Evolutionary conservation across 1,139 yeast species (phyloP), one percentile per base, ranked within the genome.

Genomic region (Pichia sp.): DNA sequence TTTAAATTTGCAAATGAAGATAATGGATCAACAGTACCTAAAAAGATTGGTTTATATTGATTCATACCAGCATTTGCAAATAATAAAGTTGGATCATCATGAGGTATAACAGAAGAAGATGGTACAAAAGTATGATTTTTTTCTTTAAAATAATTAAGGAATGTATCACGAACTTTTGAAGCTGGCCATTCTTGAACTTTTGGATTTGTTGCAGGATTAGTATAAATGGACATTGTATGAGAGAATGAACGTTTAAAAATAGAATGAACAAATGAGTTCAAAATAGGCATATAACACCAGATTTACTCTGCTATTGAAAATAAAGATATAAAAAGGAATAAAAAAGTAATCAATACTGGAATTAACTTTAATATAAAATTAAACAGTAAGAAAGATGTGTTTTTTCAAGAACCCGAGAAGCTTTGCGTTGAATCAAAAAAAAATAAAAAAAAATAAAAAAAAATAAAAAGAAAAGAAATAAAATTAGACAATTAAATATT

Each of bases 11-110:
- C 83, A 59, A 92, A 84, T 43, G 87, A 94, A 36, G 95, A 83
- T 26, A 92, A 72, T 35, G 98, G 98, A 57, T 94, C 97, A 39
- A 87, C 97, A 4, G 97, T 90, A 45, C 99, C 99, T 60, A 89
- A 73, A 65, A 92, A 92, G 56, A 92, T 90, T 23, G 97, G 96
- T 68, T 92, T 92, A 69, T 89, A 92, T 69, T 92, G 99, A 70
- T 92, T 92, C 97, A 89, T 90, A 67, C 97, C 98, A 48, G 98
- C 97, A 64, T 92, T 92, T 60, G 97, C 95, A 62, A 92, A 90
- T 53, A 92, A 71, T 54, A 90, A 75, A 20, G 97, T 90, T 45
- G 98, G 98, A 64, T 92, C 99, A 68, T 92, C 96, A 65, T 84
- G 95, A 46, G 99, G 99, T 49, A 92, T 83, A 33, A 92, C 97